Evolutionary conservation across 2,329 filamentous ascomycete genomes (phyloP).

Genomic region (Calonectria honghensis): DNA sequence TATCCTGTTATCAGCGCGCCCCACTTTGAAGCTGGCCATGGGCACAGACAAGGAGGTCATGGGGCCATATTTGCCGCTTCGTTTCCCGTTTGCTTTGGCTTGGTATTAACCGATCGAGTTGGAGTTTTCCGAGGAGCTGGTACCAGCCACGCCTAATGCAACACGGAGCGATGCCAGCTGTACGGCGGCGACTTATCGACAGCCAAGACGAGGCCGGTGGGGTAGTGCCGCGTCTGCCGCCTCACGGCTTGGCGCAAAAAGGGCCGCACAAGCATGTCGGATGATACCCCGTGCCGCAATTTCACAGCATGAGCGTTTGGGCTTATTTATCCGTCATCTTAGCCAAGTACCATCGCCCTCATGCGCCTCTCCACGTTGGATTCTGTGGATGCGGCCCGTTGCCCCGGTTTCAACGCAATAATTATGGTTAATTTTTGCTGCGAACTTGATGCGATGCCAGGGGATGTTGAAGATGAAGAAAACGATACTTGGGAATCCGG

Average conservation of each 20-base stretch:
- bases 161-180: no score
- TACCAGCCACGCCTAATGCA: neutral
- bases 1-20: neutral
- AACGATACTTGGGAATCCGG: neutral
- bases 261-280: neutral
- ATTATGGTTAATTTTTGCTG: conserved; percentile 4
- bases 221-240: conserved; percentile 12
- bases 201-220: neutral
- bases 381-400: conserved; percentile 1
- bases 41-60: neutral
- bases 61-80: neutral
- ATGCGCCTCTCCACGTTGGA: neutral
- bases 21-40: no score
- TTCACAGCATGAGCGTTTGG: neutral
- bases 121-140: neutral
- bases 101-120: neutral
- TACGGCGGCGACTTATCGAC: no score
- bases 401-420: neutral
- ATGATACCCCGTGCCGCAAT: conserved; percentile 6
- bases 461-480: neutral
- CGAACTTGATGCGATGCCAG: neutral
- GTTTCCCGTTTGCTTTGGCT: neutral
- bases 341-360: neutral
- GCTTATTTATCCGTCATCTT: neutral
- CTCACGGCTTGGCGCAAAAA: conserved; percentile 12